Conservation (phyloP, 2,329 filamentous ascomycete species). For the Drechslera avenae region DNA sequence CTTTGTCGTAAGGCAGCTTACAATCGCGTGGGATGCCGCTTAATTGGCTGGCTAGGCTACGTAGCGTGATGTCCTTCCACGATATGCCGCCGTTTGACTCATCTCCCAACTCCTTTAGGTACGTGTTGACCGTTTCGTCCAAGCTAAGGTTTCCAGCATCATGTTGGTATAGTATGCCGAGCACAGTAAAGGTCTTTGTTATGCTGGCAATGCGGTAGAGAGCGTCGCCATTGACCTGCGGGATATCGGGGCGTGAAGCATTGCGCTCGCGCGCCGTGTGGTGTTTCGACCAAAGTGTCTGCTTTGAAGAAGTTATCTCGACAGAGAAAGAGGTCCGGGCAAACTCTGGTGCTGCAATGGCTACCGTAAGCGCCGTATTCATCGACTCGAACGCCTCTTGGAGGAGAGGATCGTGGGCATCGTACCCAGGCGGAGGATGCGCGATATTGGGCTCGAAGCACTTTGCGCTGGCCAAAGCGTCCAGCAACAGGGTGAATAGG, state of each 20-base stretch:
- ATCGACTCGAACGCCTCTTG: conserved; percentile 40
- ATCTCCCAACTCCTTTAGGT: conserved; percentile 39
- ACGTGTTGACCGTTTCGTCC: conserved; percentile 42
- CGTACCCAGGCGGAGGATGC: conserved; percentile 45
- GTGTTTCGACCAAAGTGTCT: conserved; percentile 47
- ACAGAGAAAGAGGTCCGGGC: conserved; percentile 48
- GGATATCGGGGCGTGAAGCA: conserved; percentile 43
- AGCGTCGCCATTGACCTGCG: conserved; percentile 46
- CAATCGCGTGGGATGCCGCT: conserved; percentile 51
- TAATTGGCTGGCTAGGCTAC: conserved; percentile 51
- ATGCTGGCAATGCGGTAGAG: conserved; percentile 51
- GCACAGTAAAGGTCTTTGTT: conserved; percentile 44
- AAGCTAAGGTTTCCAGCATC: conserved; percentile 42
- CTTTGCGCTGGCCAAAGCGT: conserved; percentile 20
- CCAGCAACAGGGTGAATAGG: conserved; percentile 12
- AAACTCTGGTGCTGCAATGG: conserved; percentile 38
- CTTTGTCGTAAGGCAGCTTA: conserved; percentile 11
- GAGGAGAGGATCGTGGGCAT: conserved; percentile 33
- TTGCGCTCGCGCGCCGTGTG: conserved; percentile 48
- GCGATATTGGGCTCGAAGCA: conserved; percentile 49
- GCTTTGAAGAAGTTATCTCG: conserved; percentile 47
- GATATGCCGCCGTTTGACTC: conserved; percentile 38
- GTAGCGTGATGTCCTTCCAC: conserved; percentile 52
- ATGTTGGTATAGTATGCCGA: conserved; percentile 42
- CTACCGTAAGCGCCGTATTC: conserved; percentile 26